Evolutionary conservation across 495 filamentous ascomycete species (phyloP), one percentile per base, ranked within the genome.

Genomic region (Terfezia boudieri): DNA sequence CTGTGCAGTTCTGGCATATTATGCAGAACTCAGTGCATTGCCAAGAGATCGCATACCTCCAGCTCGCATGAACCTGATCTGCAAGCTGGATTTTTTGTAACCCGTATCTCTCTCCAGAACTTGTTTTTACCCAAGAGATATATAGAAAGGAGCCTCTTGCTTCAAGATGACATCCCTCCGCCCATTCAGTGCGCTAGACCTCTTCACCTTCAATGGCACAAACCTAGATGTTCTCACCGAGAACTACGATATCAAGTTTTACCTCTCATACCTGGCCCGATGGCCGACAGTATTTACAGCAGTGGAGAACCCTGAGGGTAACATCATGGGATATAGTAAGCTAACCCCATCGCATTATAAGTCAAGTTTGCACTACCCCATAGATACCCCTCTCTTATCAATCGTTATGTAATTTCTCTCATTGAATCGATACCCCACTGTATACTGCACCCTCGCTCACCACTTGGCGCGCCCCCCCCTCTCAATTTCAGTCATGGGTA

Each of bases 201-300:
- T 98, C 55, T 78, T 92, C 56, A 78, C 79, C 60, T 82, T 94
- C 71, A 94, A 94, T 67, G 69, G 75, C 37, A 79, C 79, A 38
- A 88, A 87, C 64, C 83, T 96, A 43, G 90, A 96, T 67, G 83
- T 84, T 10, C 71, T 95, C 54, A 95, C 90, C 17, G 90, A 98
- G 68, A 98, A 90, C 58, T 98, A 95, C 69, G 84, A 89, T 66
- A 75, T 94, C 55, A 76, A 79, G 56, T 98, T 95, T 73, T 98
- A 98, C 71, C 75, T 94, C 38, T 83, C 89, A 54, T 96, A 98
- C 68, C 76, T 94, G 10, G 85, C 83, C 52, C 84, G 83, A 69
- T 98, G 90, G 90, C 90, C 90, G 0, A 80, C 86, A 2, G 77
- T 96, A 23, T 95, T 94, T 69, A 84, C 79, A 59, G 81, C 85